A percentile compares a stretch with the other conserved stretches of the same genome.
Evolutionary conservation across 106 monocot genomes (phyloP).

Genomic region (Agapanthus africanus): DNA sequence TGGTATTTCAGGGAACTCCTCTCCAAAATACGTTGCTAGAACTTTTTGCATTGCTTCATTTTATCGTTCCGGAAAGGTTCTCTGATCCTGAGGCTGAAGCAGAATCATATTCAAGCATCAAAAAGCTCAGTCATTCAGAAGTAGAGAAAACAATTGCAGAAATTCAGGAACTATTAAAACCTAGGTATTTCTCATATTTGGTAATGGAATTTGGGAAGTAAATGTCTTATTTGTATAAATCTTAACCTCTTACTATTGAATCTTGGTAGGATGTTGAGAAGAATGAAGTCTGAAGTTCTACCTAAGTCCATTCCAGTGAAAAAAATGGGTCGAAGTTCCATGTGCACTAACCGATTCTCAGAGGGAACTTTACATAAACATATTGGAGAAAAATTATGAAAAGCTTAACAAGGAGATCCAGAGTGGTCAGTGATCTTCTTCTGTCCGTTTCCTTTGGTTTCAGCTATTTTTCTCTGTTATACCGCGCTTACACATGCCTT

Average conservation of each 20-base stretch:
- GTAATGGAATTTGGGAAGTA: not conserved
- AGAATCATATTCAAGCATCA: slow-evolving; percentile 14
- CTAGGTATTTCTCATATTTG: slow-evolving; percentile 18
- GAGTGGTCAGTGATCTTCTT: slow-evolving; percentile 18
- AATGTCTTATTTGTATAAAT: not conserved
- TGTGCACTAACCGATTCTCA: slow-evolving; percentile 40
- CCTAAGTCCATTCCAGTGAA: slow-evolving; percentile 29
- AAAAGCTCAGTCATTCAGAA: not conserved
- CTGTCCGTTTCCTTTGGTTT: not conserved
- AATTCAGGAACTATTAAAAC: slow-evolving; percentile 40
- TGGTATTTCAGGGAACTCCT: slow-evolving; percentile 41
- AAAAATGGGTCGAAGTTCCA: slow-evolving; percentile 59
- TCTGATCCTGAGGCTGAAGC: slow-evolving; percentile 47
- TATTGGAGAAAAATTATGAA: slow-evolving; percentile 40
- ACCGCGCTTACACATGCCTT: too few species aligned
- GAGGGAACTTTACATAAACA: slow-evolving; percentile 49
- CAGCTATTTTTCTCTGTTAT: not conserved
- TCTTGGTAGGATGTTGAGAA: slow-evolving; percentile 38
- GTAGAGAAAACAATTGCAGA: slow-evolving; percentile 26
- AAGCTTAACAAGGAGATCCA: slow-evolving; percentile 35
- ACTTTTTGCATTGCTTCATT: slow-evolving; percentile 50
- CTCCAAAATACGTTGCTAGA: slow-evolving; percentile 45
- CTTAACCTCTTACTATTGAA: not conserved
- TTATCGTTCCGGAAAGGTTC: slow-evolving; percentile 42
- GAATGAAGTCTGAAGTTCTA: slow-evolving; percentile 44